phyloP scores from a whole-genome alignment of 768 basidiomycete genomes.

The Lactifluus volemus region DNA sequence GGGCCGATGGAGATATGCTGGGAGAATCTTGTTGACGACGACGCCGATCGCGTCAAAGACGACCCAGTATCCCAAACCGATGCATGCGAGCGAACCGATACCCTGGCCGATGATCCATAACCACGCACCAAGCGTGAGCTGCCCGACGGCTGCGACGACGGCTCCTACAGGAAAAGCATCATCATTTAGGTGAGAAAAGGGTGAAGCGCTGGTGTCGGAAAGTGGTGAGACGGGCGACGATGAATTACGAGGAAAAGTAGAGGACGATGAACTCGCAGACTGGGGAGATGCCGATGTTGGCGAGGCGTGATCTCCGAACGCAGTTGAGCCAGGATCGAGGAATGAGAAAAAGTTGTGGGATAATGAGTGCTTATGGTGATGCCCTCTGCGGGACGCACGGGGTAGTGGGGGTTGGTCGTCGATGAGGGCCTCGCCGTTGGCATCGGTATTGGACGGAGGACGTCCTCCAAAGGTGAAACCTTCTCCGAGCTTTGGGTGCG shows the following conservation, averaged over 20 bases:
- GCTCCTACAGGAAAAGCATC: slow-evolving; percentile 14
- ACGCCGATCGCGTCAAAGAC: slow-evolving; percentile 92
- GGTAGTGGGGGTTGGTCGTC: slow-evolving; percentile 22
- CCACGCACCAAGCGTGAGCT: slow-evolving; percentile 60
- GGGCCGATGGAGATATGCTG: slow-evolving; percentile 33
- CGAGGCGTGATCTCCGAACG: slow-evolving; percentile 39
- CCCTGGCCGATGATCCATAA: slow-evolving; percentile 90
- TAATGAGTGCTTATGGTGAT: slow-evolving; percentile 89
- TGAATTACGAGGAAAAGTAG: slow-evolving; percentile 2
- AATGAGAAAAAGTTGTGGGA: slow-evolving; percentile 97
- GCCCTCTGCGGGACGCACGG: slow-evolving; percentile 49
- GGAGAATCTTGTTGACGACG: slow-evolving; percentile 39
- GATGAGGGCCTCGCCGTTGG: slow-evolving; percentile 20
- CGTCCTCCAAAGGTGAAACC: slow-evolving; percentile 59
- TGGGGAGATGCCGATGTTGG: slow-evolving; percentile 48
- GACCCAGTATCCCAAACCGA: slow-evolving; percentile 92
- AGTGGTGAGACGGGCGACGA: slow-evolving; percentile 1
- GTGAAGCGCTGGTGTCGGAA: background rate
- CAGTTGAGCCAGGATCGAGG: slow-evolving; percentile 58
- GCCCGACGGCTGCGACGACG: slow-evolving; percentile 23
- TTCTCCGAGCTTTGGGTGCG: slow-evolving; percentile 36
- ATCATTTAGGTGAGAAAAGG: slow-evolving; percentile 9
- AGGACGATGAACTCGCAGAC: slow-evolving; percentile 2
- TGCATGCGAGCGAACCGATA: slow-evolving; percentile 76
- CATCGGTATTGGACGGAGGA: slow-evolving; percentile 31